Conservation (phyloP, 2,329 filamentous ascomycete species). For the Trichocomaceae sp. region DNA sequence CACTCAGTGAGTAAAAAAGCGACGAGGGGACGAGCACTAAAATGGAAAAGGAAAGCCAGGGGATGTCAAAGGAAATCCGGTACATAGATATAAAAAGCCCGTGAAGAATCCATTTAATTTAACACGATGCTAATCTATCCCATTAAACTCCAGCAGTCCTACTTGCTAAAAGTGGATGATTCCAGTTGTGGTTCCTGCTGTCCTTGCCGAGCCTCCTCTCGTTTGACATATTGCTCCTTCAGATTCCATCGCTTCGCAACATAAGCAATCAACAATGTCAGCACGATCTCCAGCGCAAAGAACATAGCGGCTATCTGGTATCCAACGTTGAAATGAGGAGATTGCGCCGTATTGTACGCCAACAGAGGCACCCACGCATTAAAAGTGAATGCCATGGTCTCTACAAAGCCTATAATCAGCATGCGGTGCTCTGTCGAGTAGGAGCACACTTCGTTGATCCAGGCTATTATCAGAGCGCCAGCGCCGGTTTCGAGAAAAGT, state of each 20-base stretch:
- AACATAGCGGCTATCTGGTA: conserved; percentile 31
- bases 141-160: too few species aligned
- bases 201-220: neutral
- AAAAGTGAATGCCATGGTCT: conserved; percentile 41
- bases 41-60: too few species aligned
- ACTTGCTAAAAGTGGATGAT: too few species aligned
- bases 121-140: too few species aligned
- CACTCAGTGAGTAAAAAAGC: too few species aligned
- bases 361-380: conserved; percentile 41
- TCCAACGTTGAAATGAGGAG: conserved; percentile 37
- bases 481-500: conserved; percentile 14
- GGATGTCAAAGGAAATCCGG: too few species aligned
- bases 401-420: conserved; percentile 46
- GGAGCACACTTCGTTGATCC: conserved; percentile 44
- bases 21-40: too few species aligned
- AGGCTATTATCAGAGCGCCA: conserved; percentile 19
- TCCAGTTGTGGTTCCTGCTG: neutral
- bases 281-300: conserved; percentile 26
- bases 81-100: too few species aligned
- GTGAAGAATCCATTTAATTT: too few species aligned
- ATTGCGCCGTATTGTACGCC: conserved; percentile 31
- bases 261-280: conserved; percentile 5
- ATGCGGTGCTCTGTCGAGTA: conserved; percentile 45
- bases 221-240: neutral
- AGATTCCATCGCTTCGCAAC: conserved; percentile 8